Percentiles rank a stretch among this genome's conserved stretches.
Evolutionary conservation across 1,284 basidiomycete genomes (phyloP).

Genomic region (Melanopsichium pennsylvanicum): DNA sequence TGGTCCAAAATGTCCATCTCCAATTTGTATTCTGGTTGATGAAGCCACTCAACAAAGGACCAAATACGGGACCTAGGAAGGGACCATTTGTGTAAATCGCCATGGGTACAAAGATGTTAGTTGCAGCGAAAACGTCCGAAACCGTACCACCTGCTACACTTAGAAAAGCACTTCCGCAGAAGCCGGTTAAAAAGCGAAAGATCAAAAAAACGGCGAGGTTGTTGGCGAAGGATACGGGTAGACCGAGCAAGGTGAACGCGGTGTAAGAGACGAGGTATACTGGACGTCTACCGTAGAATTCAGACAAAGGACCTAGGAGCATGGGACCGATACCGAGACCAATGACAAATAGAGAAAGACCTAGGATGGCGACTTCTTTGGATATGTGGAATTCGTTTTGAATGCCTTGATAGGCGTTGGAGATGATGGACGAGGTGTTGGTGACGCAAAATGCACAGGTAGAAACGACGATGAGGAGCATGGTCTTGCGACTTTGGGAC

Average conservation of each 20-base stretch:
- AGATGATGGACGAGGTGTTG: conserved; percentile 47
- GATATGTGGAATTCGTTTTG: conserved; percentile 73
- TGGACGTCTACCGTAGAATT: conserved; percentile 70
- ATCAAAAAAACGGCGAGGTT: conserved; percentile 61
- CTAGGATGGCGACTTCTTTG: conserved; percentile 76
- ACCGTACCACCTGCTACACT: conserved; percentile 53
- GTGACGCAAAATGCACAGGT: conserved; percentile 50
- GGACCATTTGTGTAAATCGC: conserved; percentile 64
- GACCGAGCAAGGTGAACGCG: conserved; percentile 42
- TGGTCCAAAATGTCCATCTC: conserved; percentile 63
- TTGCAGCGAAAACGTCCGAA: conserved; percentile 55
- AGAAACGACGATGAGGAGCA: conserved; percentile 32
- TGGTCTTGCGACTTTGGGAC: conserved; percentile 26
- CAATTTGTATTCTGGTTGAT: conserved; percentile 62
- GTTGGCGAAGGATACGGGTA: conserved; percentile 56
- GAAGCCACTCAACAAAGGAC: conserved; percentile 51
- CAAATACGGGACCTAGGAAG: conserved; percentile 54
- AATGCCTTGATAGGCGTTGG: conserved; percentile 58
- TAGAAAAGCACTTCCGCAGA: conserved; percentile 63
- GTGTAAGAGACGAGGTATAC: conserved; percentile 53
- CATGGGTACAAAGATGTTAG: conserved; percentile 63
- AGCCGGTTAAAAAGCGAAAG: conserved; percentile 61
- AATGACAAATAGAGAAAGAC: conserved; percentile 74
- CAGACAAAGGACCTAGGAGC: conserved; percentile 71
- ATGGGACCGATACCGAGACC: conserved; percentile 66